Conservation (phyloP, 768 basidiomycete genomes). For the Lyophyllum decastes region DNA sequence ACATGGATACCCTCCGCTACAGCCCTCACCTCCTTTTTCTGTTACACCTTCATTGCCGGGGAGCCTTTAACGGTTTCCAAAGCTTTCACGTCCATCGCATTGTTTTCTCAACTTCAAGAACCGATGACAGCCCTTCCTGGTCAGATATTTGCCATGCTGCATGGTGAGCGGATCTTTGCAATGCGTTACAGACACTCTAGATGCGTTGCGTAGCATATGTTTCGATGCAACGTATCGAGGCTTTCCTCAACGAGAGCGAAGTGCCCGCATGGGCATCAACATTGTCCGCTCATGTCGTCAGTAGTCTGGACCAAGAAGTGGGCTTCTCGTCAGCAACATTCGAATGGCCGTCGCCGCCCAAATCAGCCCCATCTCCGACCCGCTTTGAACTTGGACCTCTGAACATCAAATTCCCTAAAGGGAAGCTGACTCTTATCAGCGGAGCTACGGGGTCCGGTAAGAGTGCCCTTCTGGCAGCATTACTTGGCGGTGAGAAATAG, state of each 20-base stretch:
- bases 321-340: constrained; percentile 60
- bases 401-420: constrained; percentile 56
- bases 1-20: constrained; percentile 75
- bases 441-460: constrained; percentile 75
- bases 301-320: constrained; percentile 29
- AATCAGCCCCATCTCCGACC: constrained; percentile 26
- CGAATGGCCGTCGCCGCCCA: constrained; percentile 50
- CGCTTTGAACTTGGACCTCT: constrained; percentile 61
- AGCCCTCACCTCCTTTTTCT: constrained; percentile 61
- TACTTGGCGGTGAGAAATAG: constrained; percentile 59
- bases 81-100: constrained; percentile 78
- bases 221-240: constrained; percentile 80
- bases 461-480: constrained; percentile 59
- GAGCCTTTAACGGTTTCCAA: constrained; percentile 73
- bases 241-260: constrained; percentile 71
- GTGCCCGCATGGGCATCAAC: constrained; percentile 80
- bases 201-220: constrained; percentile 54
- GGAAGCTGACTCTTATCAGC: constrained; percentile 58
- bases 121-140: constrained; percentile 67
- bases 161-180: constrained; percentile 40
- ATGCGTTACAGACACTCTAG: constrained; percentile 6
- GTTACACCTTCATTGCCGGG: constrained; percentile 66
- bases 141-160: constrained; percentile 64
- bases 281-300: constrained; percentile 37
- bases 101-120: constrained; percentile 72